These are phyloP conservation scores for Cryphonectria japonica DNA, from an alignment of 2,329 filamentous ascomycete genomes.

Conservation along the genomic window DNA sequence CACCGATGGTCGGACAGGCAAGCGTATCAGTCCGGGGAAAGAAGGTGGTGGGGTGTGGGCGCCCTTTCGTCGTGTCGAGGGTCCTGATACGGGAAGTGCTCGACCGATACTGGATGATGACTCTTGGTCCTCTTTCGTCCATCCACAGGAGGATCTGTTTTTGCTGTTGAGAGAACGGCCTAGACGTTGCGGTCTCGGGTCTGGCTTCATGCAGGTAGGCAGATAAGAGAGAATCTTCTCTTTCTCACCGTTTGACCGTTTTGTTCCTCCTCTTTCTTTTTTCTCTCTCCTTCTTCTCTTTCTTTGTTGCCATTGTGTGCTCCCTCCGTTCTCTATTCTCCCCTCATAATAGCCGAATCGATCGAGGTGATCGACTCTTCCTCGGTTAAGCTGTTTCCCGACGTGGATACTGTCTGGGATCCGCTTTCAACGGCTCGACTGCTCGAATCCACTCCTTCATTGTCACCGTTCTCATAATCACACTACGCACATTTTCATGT, in stretches of 20 bases:
- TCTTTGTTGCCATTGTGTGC: background rate
- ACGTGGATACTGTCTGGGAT: background rate
- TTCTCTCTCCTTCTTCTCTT: background rate
- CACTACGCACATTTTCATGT: constrained; percentile 15
- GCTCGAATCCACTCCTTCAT: constrained; percentile 1
- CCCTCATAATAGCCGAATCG: background rate
- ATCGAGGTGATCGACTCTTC: background rate
- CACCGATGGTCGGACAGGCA: constrained; percentile 25
- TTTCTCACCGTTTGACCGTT: background rate
- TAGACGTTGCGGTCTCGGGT: background rate
- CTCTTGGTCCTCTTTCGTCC: constrained; percentile 1
- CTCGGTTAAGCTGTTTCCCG: background rate
- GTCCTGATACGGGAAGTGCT: background rate
- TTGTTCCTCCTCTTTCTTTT: background rate
- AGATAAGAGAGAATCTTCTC: background rate
- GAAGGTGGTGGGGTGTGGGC: background rate
- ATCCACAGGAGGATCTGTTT: background rate
- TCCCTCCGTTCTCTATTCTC: background rate
- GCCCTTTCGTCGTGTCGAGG: constrained; percentile 10
- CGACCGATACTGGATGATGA: constrained; percentile 9
- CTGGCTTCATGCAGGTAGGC: background rate
- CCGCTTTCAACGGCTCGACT: background rate
- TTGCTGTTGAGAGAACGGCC: background rate
- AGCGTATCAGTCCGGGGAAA: constrained; percentile 6
- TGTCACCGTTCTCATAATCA: background rate